Conservation (phyloP, 139 green algal species). For the Chlamydomonas incerta region DNA sequence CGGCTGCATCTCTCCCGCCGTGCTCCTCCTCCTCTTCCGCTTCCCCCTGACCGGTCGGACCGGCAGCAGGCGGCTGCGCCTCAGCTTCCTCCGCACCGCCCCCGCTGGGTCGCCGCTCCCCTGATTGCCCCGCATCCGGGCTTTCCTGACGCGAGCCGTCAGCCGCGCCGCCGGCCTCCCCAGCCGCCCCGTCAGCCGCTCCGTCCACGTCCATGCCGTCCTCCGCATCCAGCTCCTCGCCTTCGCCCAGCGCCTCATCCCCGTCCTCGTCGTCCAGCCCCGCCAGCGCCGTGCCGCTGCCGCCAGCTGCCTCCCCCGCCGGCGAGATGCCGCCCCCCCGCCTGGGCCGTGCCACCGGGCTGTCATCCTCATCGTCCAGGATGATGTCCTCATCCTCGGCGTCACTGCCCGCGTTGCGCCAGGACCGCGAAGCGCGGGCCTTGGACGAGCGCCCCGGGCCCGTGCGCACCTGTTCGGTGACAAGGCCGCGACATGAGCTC, state of each 20-base stretch:
- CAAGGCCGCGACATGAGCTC: too few species aligned
- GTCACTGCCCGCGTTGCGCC: conserved; percentile 36
- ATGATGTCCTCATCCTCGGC: conserved; percentile 27
- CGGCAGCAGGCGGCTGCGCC: too few species aligned
- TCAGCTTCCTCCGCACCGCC: too few species aligned
- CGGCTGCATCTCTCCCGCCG: background rate
- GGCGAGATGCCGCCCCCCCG: background rate
- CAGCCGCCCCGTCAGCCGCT: too few species aligned
- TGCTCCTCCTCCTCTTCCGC: background rate
- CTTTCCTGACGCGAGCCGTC: too few species aligned
- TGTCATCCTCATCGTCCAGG: background rate
- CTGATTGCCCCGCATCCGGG: background rate
- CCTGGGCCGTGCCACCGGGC: background rate
- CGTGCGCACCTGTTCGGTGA: conserved; percentile 20
- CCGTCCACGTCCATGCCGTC: background rate
- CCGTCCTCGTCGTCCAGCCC: conserved; percentile 26
- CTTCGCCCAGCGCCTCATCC: conserved; percentile 8
- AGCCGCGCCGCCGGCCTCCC: too few species aligned
- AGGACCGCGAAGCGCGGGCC: conserved; percentile 17
- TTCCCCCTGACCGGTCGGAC: background rate
- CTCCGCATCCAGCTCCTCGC: background rate
- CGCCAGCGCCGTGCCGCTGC: background rate
- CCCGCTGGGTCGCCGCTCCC: background rate
- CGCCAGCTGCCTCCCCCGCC: background rate
- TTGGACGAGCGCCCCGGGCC: conserved; percentile 32